Percentiles rank a stretch among this genome's conserved stretches.
These are phyloP conservation scores for Puccinia hordei DNA, from an alignment of 1,284 basidiomycete species.

Conservation along the genomic window DNA sequence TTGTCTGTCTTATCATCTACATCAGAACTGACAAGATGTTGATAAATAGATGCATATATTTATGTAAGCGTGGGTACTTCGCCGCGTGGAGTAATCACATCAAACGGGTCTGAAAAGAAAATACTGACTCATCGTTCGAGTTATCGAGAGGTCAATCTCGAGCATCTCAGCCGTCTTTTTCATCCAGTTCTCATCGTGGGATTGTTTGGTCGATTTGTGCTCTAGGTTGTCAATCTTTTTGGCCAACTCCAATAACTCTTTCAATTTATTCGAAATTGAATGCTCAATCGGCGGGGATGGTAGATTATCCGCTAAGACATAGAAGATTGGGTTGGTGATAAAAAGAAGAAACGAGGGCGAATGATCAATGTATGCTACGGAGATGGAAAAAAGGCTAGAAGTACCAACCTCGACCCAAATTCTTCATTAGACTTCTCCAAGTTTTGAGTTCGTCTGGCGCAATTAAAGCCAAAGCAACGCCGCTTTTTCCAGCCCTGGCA, in stretches of 20 bases:
- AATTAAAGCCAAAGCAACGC: constrained; percentile 85
- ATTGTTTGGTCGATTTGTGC: constrained; percentile 80
- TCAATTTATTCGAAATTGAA: constrained; percentile 80
- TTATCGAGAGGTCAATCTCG: constrained; percentile 81
- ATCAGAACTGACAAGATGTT: not conserved
- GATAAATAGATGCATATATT: not conserved
- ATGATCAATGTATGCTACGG: not conserved
- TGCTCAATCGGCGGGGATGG: constrained; percentile 79
- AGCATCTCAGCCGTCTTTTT: constrained; percentile 87
- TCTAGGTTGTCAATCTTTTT: constrained; percentile 77
- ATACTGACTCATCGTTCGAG: constrained; percentile 29
- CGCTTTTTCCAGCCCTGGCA: constrained; percentile 74
- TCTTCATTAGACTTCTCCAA: constrained; percentile 72
- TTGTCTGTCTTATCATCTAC: not conserved
- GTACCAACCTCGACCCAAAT: constrained; percentile 69
- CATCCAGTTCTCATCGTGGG: constrained; percentile 90
- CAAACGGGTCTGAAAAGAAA: not conserved
- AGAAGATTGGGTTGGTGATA: not conserved
- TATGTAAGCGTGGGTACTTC: constrained; percentile 7
- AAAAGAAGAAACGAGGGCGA: not conserved
- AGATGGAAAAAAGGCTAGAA: not conserved
- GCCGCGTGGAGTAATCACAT: not conserved
- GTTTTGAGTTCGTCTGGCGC: constrained; percentile 83
- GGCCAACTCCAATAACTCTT: constrained; percentile 80
- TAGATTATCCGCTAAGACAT: constrained; percentile 62